Base-by-base conservation (phyloP, 129 eudicot genomes). In the Cynara cardunculus region DNA sequence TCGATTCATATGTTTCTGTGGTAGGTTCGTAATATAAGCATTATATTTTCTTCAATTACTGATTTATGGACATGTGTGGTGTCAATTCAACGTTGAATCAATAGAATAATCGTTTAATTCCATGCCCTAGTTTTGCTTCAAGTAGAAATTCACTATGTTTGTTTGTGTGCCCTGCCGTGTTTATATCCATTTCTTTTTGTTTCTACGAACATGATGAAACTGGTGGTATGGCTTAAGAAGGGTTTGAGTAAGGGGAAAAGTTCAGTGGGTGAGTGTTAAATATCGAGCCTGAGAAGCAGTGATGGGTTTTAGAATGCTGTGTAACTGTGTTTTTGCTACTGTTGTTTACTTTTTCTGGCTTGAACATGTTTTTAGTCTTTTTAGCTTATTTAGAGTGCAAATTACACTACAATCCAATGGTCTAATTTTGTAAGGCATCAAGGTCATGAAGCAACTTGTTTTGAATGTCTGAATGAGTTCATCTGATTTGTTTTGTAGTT, bases 51-150 rank as follows among this genome's bases (percentile, higher is more conserved):
- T 19, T 41, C 44, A 41, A 13, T 27, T 28, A 24, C 22, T 44
- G 30, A 66, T 68, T 27, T 69, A 35, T 69, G 70, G 24, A 70
- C 19, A 32, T 27, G 12, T 27, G 12, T 10, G 31, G 30, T 31
- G 34, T 69, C 26, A 68, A 32, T 81, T 28, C 4, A 16, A 21
- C 1, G 49, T 39, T 7, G 75, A 37, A 28, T 81, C 10, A 1
- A 32, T 61, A 27, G 78, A 71, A 7, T 80, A 44, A 62, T 22
- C 61, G 72, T 35, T 61, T 80, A 64, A 35, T 62, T 6, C 41
- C 84, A 25, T 72, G 72, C 84, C 78, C 84, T 80, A 80, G 10
- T 25, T 80, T 73, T 64, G 67, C 73, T 65, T 61, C 66, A 18
- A 6, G 70, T 24, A 69, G 68, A 21, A 46, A 79, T 79, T 46